Evolutionary conservation across 305 asterid species (phyloP), one percentile per base, ranked within the genome.

Genomic region (Lippia alba): DNA sequence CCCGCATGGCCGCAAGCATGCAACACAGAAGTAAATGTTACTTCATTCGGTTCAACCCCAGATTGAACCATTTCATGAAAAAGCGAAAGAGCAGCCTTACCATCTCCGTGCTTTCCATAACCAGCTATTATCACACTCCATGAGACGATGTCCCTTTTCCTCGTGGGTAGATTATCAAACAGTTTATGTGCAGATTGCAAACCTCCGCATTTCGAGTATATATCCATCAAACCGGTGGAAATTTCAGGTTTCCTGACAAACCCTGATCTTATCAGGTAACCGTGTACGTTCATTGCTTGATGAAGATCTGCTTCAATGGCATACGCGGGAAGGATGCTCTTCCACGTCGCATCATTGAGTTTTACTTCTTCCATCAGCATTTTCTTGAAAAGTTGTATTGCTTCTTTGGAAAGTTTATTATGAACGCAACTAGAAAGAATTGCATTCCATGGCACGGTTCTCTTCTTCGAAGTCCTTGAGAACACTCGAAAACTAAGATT

Each of bases 1-100:
- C 99, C 96, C 14, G 91, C 78, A 69, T 94, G 97, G 71, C 96
- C 88, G 48, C 98, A 94, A 15, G 91, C 96, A 44, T 91, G 96
- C 83, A 94, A 74, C 53, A 81, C 92, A 0, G 96, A 91, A 19
- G 96, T 94, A 46, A 94, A 88, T 3, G 93, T 88, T 67, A 91
- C 80, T 74, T 91, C 97, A 24, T 94, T 94, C n/a, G 97, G 97
- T 40, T 76, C 56, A 41, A 89, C 71, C 17, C 96, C 94, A 12
- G 89, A 89, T 56, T 76, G 77, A 63, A 91, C 85, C 97, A 91
- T 94, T 75, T 89, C 82, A 64, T 80, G 71, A 83, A 89, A 94
- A 12, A 94, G 87, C 32, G 94, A 85, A 6, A 94, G 71, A 61
- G 94, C 89, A 46, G 64, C 69, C 41, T 70, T 72, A 0, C 97